Conservation (phyloP, 768 basidiomycete genomes). For the Termitomyces titanicus region DNA sequence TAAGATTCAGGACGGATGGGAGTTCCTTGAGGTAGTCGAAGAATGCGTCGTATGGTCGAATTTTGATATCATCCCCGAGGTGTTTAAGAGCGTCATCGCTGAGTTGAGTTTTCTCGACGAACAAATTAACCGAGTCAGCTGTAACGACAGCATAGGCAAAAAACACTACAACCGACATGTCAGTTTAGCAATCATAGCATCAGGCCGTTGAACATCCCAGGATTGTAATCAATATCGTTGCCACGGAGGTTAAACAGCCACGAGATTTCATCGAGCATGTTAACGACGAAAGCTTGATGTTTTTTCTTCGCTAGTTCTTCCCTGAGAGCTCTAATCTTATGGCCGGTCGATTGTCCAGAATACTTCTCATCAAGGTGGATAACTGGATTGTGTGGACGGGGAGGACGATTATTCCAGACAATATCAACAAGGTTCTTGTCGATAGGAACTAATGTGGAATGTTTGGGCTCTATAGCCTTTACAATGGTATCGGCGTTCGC, state of each 20-base stretch:
- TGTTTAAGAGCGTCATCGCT: conserved; percentile 37
- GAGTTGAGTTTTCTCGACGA: conserved; percentile 58
- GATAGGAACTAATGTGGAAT: conserved; percentile 67
- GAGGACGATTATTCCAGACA: conserved; percentile 74
- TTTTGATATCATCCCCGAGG: conserved; percentile 57
- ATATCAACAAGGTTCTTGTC: conserved; percentile 71
- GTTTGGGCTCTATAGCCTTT: conserved; percentile 47
- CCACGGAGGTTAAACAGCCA: conserved; percentile 95
- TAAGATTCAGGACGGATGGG: conserved; percentile 27
- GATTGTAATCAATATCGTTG: conserved; percentile 86
- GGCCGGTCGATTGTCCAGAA: conserved; percentile 59
- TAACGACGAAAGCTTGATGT: conserved; percentile 72
- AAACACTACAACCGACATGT: conserved; percentile 55
- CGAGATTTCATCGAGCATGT: conserved; percentile 91
- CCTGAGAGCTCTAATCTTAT: conserved; percentile 68
- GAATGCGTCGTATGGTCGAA: conserved; percentile 68
- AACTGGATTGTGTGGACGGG: conserved; percentile 62
- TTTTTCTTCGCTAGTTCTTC: conserved; percentile 62
- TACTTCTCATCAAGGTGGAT: conserved; percentile 72
- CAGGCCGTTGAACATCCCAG: conserved; percentile 17
- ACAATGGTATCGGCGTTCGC: conserved; percentile 64
- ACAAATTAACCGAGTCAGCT: conserved; percentile 54
- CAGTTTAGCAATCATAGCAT: not conserved
- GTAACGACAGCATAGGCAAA: conserved; percentile 88
- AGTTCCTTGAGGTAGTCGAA: conserved; percentile 60